These are phyloP conservation scores for Solanum etuberosum DNA, from an alignment of 257 asterid species.

Conservation along the genomic window DNA sequence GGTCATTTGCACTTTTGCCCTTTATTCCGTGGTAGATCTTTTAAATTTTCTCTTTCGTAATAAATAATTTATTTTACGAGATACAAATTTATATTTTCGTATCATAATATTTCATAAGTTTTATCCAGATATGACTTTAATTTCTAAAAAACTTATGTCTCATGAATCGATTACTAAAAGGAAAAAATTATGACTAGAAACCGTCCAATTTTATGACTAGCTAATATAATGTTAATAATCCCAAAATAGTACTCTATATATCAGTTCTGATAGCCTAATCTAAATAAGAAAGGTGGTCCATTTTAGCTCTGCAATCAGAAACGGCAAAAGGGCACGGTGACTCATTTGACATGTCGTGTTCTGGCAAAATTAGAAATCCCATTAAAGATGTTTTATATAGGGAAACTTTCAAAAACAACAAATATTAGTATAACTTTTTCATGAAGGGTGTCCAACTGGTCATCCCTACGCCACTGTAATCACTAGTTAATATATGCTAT, in stretches of 20 bases:
- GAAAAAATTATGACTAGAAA: neutral
- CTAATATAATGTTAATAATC: neutral
- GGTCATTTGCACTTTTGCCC: too few species aligned
- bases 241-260: neutral
- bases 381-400: too few species aligned
- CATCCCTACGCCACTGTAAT: too few species aligned
- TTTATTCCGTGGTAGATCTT: too few species aligned
- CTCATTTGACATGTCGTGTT: neutral
- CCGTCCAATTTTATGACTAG: neutral
- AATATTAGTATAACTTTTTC: too few species aligned
- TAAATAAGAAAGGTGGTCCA: neutral
- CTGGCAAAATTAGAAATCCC: rapidly evolving
- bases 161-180: neutral
- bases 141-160: neutral
- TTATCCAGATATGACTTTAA: neutral
- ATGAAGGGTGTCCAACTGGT: rapidly evolving
- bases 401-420: too few species aligned
- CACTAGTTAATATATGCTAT: neutral
- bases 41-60: too few species aligned
- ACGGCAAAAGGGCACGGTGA: neutral
- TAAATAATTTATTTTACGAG: neutral
- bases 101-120: neutral
- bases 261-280: neutral
- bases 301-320: neutral
- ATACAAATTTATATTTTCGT: neutral